Conservation (phyloP, 2,329 filamentous ascomycete species). For the Exophiala lecanii-corni region DNA sequence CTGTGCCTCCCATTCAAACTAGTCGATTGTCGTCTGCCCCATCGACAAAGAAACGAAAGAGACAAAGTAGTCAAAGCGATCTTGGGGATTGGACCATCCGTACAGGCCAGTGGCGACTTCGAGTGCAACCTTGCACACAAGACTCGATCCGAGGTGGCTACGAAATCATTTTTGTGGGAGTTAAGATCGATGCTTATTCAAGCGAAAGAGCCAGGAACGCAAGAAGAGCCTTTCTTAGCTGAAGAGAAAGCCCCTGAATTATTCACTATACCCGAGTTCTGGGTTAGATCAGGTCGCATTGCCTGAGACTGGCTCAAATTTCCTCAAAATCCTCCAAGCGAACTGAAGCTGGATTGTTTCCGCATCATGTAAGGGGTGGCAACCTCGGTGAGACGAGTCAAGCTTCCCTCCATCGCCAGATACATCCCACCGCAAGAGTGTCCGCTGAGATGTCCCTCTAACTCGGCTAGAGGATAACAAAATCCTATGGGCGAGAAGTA, state of each 20-base stretch:
- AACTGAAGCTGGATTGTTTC: too few species aligned
- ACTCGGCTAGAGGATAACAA: too few species aligned
- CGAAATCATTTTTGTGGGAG: conserved; percentile 69
- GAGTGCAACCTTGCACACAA: conserved; percentile 50
- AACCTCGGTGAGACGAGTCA: too few species aligned
- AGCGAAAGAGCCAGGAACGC: conserved; percentile 63
- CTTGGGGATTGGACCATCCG: conserved; percentile 56
- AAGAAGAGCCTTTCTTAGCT: conserved; percentile 58
- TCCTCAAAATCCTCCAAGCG: too few species aligned
- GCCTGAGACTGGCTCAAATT: too few species aligned
- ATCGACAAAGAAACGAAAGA: conserved; percentile 20
- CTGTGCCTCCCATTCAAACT: conserved; percentile 15
- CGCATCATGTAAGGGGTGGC: too few species aligned
- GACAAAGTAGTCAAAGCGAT: conserved; percentile 17
- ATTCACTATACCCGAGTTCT: too few species aligned
- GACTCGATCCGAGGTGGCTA: conserved; percentile 46
- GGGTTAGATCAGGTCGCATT: too few species aligned
- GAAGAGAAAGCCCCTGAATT: not conserved
- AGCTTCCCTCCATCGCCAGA: too few species aligned
- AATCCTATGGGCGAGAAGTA: too few species aligned
- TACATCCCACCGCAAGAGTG: too few species aligned
- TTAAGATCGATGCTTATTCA: conserved; percentile 69
- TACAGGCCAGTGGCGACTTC: conserved; percentile 67
- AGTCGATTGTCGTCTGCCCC: conserved; percentile 10
- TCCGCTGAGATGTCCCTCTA: too few species aligned